Conservation (phyloP, 176 grass and related monocot genomes). For the Aegilops bicornis region DNA sequence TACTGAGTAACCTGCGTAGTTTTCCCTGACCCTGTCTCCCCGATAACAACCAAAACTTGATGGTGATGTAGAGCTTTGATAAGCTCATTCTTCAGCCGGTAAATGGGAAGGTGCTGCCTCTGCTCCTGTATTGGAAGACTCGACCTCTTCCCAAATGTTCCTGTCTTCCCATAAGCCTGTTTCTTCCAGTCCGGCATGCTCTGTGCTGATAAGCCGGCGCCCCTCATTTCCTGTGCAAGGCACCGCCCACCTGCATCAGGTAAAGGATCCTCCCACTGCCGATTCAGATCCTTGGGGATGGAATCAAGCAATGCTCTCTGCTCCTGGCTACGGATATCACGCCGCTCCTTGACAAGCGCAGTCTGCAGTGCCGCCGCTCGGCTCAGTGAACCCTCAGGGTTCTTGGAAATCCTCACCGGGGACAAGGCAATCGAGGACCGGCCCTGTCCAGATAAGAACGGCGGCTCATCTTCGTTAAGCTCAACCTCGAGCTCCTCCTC, state of each 20-base stretch:
- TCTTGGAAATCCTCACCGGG: constrained; percentile 76
- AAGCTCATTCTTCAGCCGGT: constrained; percentile 59
- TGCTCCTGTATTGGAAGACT: constrained; percentile 51
- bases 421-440: constrained; percentile 55
- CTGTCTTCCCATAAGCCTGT: constrained; percentile 39
- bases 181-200: constrained; percentile 50
- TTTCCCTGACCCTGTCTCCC: constrained; percentile 53
- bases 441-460: constrained; percentile 57
- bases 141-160: constrained; percentile 49
- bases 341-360: constrained; percentile 79
- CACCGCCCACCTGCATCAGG: constrained; percentile 43
- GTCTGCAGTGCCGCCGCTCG: constrained; percentile 56
- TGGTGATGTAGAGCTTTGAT: constrained; percentile 59
- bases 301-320: constrained; percentile 79
- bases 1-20: constrained; percentile 70
- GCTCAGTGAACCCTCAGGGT: constrained; percentile 73
- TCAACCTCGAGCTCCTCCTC: constrained; percentile 84
- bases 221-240: constrained; percentile 55
- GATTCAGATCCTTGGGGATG: constrained; percentile 79
- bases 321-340: constrained; percentile 59
- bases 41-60: constrained; percentile 67
- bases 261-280: constrained; percentile 70
- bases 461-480: constrained; percentile 77
- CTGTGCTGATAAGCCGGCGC: constrained; percentile 36
- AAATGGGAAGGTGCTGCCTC: constrained; percentile 60